A percentile compares a stretch with the other conserved stretches of the same genome.
Evolutionary conservation across 306 rosid species (phyloP).

Genomic region (Pyrus bretschneideri): DNA sequence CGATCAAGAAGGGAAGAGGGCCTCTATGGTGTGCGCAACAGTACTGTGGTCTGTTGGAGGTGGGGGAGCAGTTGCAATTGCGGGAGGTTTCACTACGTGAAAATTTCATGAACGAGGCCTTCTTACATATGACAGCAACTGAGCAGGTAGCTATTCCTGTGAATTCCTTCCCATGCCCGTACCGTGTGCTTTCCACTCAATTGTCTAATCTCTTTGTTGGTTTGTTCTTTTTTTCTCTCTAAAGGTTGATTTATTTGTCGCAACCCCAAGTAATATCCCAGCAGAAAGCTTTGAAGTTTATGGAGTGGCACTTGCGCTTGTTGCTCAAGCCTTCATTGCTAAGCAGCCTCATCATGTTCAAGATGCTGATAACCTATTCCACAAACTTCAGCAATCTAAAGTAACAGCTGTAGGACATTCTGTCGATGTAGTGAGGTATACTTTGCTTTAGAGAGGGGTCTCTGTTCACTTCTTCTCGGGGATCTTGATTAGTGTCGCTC

Average conservation of each 20-base stretch:
- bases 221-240: conserved; percentile 1
- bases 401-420: conserved; percentile 39
- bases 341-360: conserved; percentile 85
- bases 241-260: conserved; percentile 90
- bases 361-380: conserved; percentile 87
- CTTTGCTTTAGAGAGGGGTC: conserved; percentile 91
- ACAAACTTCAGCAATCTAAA: conserved; percentile 89
- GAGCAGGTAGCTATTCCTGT: conserved; percentile 61
- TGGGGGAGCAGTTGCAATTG: conserved; percentile 94
- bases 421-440: conserved; percentile 68
- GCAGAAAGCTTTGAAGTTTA: conserved; percentile 97
- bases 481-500: conserved; percentile 76
- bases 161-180: not conserved
- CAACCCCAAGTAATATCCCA: conserved; percentile 90
- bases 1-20: conserved; percentile 72
- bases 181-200: not conserved
- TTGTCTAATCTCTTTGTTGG: not conserved
- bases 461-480: conserved; percentile 92
- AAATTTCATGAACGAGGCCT: conserved; percentile 78
- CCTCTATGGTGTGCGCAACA: conserved; percentile 82
- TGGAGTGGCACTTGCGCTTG: conserved; percentile 95
- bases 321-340: conserved; percentile 79
- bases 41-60: conserved; percentile 97
- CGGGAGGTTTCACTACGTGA: conserved; percentile 91
- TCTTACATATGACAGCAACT: conserved; percentile 77